These are phyloP conservation scores for Magnaporthiopsis incrustans DNA, from an alignment of 2,329 filamentous ascomycete species.

Conservation along the genomic window DNA sequence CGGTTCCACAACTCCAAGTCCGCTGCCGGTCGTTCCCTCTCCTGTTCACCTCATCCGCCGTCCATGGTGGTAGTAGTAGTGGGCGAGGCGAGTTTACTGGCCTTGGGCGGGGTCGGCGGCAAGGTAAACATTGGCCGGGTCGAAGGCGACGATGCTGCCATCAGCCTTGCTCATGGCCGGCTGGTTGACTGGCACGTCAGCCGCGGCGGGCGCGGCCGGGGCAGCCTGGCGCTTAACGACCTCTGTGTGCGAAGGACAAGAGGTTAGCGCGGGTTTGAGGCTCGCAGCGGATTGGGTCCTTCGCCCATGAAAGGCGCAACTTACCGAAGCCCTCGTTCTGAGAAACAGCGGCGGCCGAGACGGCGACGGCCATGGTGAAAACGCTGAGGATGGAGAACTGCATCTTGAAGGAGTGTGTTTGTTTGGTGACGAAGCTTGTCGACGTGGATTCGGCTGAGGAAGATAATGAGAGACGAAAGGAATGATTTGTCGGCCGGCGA, in stretches of 20 bases:
- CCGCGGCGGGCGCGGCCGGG: slow-evolving; percentile 10
- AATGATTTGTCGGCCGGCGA: slow-evolving; percentile 43
- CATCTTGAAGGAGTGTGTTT: slow-evolving; percentile 34
- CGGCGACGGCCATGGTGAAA: slow-evolving; percentile 37
- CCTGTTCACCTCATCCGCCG: neutral
- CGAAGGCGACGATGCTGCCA: slow-evolving; percentile 38
- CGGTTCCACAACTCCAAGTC: neutral
- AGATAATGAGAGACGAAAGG: slow-evolving; percentile 7
- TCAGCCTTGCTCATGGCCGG: slow-evolving; percentile 38
- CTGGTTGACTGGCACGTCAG: slow-evolving; percentile 24
- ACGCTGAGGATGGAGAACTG: slow-evolving; percentile 42
- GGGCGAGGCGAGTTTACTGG: slow-evolving; percentile 19
- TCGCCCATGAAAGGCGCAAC: slow-evolving; percentile 7
- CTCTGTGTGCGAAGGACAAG: slow-evolving; percentile 15
- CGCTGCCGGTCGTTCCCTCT: neutral
- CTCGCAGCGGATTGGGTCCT: neutral
- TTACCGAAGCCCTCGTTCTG: slow-evolving; percentile 16
- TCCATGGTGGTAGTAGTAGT: neutral
- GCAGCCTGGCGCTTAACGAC: slow-evolving; percentile 24
- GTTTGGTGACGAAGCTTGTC: slow-evolving; percentile 9
- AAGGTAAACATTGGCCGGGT: slow-evolving; percentile 33
- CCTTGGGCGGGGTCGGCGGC: slow-evolving; percentile 28
- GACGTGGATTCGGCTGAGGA: neutral
- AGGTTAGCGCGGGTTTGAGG: neutral
- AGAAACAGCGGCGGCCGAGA: slow-evolving; percentile 14